Conservation (phyloP, 805 yeast genomes). For the Cyberlindnera amylophila region DNA sequence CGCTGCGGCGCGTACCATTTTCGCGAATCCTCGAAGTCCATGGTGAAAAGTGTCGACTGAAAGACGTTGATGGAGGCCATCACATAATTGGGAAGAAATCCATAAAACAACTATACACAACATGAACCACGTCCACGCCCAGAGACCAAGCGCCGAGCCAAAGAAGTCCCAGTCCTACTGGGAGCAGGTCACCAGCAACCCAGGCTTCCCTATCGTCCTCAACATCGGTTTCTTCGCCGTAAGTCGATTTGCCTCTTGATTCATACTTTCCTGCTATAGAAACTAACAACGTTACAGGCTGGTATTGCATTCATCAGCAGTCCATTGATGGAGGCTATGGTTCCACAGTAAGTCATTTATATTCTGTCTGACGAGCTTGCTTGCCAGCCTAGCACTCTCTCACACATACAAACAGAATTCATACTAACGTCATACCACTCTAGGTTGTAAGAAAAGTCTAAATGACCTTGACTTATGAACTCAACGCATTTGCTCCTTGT, state of each 20-base stretch:
- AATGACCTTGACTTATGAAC: too few species aligned
- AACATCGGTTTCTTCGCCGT: slow-evolving; percentile 60
- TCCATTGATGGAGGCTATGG: slow-evolving; percentile 76
- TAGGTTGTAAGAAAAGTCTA: too few species aligned
- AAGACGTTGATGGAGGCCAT: not conserved
- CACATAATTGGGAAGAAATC: not conserved
- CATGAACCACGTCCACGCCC: slow-evolving; percentile 19
- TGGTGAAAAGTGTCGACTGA: not conserved
- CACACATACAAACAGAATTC: not conserved
- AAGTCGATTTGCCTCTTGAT: slow-evolving; percentile 13
- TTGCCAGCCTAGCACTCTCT: not conserved
- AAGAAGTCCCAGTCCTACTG: slow-evolving; percentile 30
- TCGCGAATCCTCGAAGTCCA: too few species aligned
- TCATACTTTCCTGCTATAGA: not conserved
- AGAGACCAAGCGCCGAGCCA: slow-evolving; percentile 25
- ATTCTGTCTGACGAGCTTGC: not conserved
- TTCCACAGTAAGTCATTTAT: slow-evolving; percentile 50
- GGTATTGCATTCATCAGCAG: slow-evolving; percentile 78
- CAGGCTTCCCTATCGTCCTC: slow-evolving; percentile 59
- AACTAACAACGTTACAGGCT: slow-evolving; percentile 33
- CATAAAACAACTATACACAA: not conserved
- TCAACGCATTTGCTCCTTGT: too few species aligned
- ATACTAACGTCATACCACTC: not conserved
- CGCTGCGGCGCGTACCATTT: too few species aligned
- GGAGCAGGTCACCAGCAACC: slow-evolving; percentile 56